Base-by-base conservation (phyloP, 805 yeast species). In the Priceomyces castillae region DNA sequence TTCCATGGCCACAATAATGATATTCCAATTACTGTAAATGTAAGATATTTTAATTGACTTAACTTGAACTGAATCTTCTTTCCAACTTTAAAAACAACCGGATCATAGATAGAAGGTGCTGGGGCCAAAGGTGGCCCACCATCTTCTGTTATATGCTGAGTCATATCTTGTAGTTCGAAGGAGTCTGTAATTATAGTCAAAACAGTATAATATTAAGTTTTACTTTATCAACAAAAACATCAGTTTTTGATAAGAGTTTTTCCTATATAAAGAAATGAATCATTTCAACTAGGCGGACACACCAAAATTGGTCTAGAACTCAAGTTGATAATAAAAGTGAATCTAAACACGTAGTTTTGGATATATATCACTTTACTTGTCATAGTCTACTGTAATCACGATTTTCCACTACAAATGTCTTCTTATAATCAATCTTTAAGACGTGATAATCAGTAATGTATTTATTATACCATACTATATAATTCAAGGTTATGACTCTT, bases 1-100 rank as follows among this genome's bases (percentile, higher is more conserved):
- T 92, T 94, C 97, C 98, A 92, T 0, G 98, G 98, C 97, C 98
- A 92, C 16, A 92, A 71, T 16, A 85, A 71, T 1, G 96, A 84
- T 11, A 88, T 73, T 0, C 97, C 97, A 6, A 86, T 74, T 10
- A 78, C 52, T 18, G 81, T 64, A 55, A 84, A 89, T 0, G 92
- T 78, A 9, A 74, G 20, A 56, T 86, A 87, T 36, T 59, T 56
- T 18, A 71, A 53, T 47, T 59, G 65, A 2, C 71, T 61, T 12
- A 65, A 50, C n/a, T 51, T 50, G 50, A 49, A 25, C 37, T 18
- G 43, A 15, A 39, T 20, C 12, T 34, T 33, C 10, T 23, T 37
- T n/a, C 30, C 44, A 14, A 19, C 20, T 20, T 39, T 42, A 5
- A 60, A 43, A 9, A 59, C 46, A 15, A 54, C 51, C 3, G 58